Base-by-base conservation (phyloP, 1,284 basidiomycete species). In the Neonothopanus nambi region DNA sequence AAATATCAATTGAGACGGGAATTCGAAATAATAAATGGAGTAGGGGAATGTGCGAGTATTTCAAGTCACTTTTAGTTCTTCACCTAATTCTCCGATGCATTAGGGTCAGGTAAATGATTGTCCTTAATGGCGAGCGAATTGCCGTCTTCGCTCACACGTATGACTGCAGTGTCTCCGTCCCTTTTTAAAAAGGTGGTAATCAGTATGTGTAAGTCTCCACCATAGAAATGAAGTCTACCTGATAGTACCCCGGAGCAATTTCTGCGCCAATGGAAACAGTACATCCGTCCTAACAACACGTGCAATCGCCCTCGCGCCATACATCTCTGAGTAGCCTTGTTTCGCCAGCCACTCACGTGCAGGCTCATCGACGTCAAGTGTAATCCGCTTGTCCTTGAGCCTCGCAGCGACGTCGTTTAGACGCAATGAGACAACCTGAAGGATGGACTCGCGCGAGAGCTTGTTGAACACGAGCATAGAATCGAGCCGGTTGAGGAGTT, bases 391-490 rank as follows among this genome's bases (percentile, higher is more conserved):
- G 48, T 80, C 71, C 57, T 75, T 75, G 36, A 96, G 73, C 35
- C 91, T 75, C 1, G 75, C 70, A n/a, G 84, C 79, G 0, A 95
- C 82, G 57, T 95, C 93, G 5, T 73, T 69, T 6, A 95, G 75
- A 11, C 93, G 84, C 3, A 96, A 75, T 15, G 76, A 74, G 28
- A 95, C 92, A 33, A 98, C 89, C 49, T 87, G 71, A 13, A 90
- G 72, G 56, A 97, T 91, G 6, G 87, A 85, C 20, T 73, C 67
- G 12, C 79, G 80, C 2, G 90, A 87, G 11, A 95, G 83, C 63
- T 92, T 93, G 76, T 95, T 95, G 77, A 97, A 96, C 13, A 95
- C 89, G 21, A 90, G 75, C 67, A 90, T 88, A 11, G 91, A 87
- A 67, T 96, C 93, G 50, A 96, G 80, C 11, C 93, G 86, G 68